phyloP scores from a whole-genome alignment of 352 stramenopile genomes.

The Phytopythium mirpurense region DNA sequence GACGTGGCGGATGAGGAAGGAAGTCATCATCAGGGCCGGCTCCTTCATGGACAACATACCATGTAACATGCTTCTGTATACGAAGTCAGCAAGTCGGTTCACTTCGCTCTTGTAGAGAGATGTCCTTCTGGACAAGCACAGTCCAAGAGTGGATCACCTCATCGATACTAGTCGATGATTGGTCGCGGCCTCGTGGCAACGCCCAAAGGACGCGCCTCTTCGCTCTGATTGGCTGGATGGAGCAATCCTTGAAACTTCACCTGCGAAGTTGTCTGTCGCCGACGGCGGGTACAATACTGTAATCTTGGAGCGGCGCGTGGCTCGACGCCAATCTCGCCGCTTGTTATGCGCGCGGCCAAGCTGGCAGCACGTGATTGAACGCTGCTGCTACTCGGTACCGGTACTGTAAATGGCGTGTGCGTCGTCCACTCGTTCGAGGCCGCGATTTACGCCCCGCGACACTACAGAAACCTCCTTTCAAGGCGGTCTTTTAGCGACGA shows the following conservation, averaged over 20 bases:
- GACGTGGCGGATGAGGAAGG: too few species aligned
- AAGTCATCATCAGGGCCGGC: too few species aligned
- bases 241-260: slow-evolving; percentile 4
- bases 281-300: too few species aligned
- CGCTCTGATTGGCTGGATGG: slow-evolving; percentile 11
- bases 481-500: neutral
- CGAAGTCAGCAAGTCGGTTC: neutral
- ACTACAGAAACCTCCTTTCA: neutral
- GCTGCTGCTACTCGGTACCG: too few species aligned
- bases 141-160: slow-evolving; percentile 1
- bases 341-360: neutral
- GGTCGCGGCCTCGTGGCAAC: slow-evolving; percentile 9
- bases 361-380: neutral
- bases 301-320: slow-evolving; percentile 9
- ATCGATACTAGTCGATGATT: slow-evolving; percentile 5
- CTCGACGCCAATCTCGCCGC: neutral
- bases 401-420: too few species aligned
- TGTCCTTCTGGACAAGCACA: neutral
- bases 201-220: slow-evolving; percentile 13
- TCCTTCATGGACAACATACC: too few species aligned
- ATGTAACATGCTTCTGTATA: neutral
- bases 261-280: neutral
- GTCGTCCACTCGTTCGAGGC: neutral
- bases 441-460: neutral
- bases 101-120: neutral